A percentile compares a stretch with the other conserved stretches of the same genome.
These are phyloP conservation scores for Neohortaea acidophila DNA, from an alignment of 495 filamentous ascomycete species.

Conservation along the genomic window DNA sequence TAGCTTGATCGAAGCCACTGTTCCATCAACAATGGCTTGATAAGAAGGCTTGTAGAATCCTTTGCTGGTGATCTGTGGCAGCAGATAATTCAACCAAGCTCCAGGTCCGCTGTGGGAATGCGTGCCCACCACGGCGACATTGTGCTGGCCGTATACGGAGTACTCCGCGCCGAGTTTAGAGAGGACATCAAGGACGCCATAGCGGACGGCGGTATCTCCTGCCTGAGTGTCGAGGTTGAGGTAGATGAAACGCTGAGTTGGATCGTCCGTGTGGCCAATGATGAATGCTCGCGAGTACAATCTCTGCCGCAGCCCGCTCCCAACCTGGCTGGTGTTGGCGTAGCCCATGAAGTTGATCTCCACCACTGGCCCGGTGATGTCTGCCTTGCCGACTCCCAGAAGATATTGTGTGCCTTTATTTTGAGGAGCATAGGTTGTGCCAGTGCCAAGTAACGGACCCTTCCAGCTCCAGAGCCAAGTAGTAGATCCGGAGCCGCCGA, in stretches of 20 bases:
- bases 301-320: conserved; percentile 75
- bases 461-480: neutral
- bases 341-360: conserved; percentile 90
- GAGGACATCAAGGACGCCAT: conserved; percentile 68
- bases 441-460: neutral
- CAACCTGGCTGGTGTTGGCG: conserved; percentile 71
- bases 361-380: conserved; percentile 91
- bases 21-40: conserved; percentile 77
- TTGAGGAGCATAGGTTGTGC: neutral
- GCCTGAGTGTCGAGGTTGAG: conserved; percentile 76
- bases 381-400: conserved; percentile 83
- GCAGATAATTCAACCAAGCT: conserved; percentile 89
- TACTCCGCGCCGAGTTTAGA: conserved; percentile 51
- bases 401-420: conserved; percentile 39
- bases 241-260: conserved; percentile 68
- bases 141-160: conserved; percentile 60
- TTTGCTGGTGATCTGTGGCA: conserved; percentile 82
- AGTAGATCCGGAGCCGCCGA: neutral
- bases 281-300: conserved; percentile 88
- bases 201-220: conserved; percentile 78
- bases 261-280: conserved; percentile 49
- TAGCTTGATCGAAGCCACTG: conserved; percentile 60
- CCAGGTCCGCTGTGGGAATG: conserved; percentile 88
- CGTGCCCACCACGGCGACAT: conserved; percentile 82
- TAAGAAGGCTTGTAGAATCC: conserved; percentile 87